A percentile compares a stretch with the other conserved stretches of the same genome.
phyloP scores from a whole-genome alignment of 805 yeast species.

The Cephaloascus albidus region DNA sequence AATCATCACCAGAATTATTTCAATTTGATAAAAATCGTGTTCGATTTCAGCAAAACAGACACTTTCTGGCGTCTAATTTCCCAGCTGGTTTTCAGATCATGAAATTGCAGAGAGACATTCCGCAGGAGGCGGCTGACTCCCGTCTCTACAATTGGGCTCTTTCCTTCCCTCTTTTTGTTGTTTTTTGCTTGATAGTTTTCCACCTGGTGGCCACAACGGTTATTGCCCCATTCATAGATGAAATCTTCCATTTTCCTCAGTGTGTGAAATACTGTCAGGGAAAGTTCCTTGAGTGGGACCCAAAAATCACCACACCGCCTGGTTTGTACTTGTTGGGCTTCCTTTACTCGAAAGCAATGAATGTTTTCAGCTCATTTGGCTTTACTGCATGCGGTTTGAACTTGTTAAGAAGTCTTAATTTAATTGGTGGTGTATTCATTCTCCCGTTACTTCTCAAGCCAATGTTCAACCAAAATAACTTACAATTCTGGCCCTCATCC shows the following conservation, averaged over 20 bases:
- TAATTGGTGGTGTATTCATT: slow-evolving; percentile 51
- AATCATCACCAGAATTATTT: too few relatives aligned
- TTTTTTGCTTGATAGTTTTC: slow-evolving; percentile 6
- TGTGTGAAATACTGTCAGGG: slow-evolving; percentile 57
- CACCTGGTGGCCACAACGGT: slow-evolving; percentile 12
- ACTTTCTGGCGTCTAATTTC: too few relatives aligned
- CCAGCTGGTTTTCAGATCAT: too few relatives aligned
- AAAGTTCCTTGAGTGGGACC: slow-evolving; percentile 65
- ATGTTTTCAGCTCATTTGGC: slow-evolving; percentile 1
- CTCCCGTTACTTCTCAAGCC: slow-evolving; percentile 38
- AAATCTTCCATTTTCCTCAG: slow-evolving; percentile 79
- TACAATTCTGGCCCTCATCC: slow-evolving; percentile 16
- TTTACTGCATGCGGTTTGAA: slow-evolving; percentile 4
- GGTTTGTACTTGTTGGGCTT: slow-evolving; percentile 60
- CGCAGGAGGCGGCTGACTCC: not conserved
- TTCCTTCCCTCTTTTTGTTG: not conserved
- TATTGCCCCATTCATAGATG: slow-evolving; percentile 50
- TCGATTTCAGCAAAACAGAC: too few relatives aligned
- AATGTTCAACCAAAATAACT: slow-evolving; percentile 4
- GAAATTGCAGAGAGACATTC: too few relatives aligned
- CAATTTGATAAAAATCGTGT: too few relatives aligned
- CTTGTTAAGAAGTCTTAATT: slow-evolving; percentile 38
- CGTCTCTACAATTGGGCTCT: not conserved
- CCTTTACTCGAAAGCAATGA: slow-evolving; percentile 24
- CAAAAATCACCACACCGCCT: slow-evolving; percentile 94